phyloP scores from a whole-genome alignment of 148 eudicot genomes.

The Gaultheria prostrata region DNA sequence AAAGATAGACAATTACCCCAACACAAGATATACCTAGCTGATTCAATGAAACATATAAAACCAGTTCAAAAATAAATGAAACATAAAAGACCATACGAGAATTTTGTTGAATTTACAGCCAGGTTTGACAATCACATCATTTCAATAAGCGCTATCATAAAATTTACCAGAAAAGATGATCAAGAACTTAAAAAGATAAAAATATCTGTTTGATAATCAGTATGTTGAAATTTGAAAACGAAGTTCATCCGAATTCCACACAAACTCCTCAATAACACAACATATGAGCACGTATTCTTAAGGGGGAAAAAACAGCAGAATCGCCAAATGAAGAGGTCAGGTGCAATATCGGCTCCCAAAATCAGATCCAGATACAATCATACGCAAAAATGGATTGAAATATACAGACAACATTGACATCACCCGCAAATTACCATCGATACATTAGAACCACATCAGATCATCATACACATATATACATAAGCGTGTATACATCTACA shows the following conservation, averaged over 20 bases:
- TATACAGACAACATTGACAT: not conserved
- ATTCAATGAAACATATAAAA: not conserved
- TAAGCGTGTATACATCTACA: not conserved
- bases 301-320: not conserved
- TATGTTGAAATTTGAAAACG: not conserved
- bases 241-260: not conserved
- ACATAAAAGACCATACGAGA: not conserved
- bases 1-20: not conserved
- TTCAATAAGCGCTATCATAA: not conserved
- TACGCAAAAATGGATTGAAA: not conserved
- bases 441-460: not conserved
- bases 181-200: not conserved
- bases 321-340: not conserved
- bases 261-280: not conserved
- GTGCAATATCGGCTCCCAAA: too few species aligned
- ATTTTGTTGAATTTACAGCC: not conserved
- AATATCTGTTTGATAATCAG: not conserved
- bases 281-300: not conserved
- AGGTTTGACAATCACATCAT: not conserved
- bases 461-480: not conserved
- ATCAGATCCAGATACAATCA: not conserved
- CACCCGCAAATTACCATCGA: not conserved
- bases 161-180: not conserved
- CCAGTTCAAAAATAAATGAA: too few species aligned
- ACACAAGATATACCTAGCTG: not conserved